phyloP scores from a whole-genome alignment of 2,329 filamentous ascomycete species.

The Iodosphaeria phyllophila region DNA sequence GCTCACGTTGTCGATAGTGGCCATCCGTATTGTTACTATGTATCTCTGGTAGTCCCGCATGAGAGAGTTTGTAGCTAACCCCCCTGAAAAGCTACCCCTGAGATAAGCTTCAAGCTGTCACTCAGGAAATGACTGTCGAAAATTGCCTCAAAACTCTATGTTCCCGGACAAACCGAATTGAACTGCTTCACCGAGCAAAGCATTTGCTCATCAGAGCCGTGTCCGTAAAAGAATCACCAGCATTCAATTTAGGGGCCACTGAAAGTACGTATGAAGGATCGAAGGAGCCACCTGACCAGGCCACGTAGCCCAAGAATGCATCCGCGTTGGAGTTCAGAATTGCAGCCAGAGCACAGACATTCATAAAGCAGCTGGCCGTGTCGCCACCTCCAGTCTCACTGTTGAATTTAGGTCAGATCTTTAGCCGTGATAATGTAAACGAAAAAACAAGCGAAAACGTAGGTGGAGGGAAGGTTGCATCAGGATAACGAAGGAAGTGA shows the following conservation, averaged over 20 bases:
- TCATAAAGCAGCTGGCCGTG: slow-evolving; percentile 13
- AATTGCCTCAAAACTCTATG: neutral
- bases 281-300: slow-evolving; percentile 10
- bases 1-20: no score
- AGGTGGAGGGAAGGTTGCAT: no score
- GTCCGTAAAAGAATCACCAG: no score
- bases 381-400: slow-evolving; percentile 19
- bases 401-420: no score
- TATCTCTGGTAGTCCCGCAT: neutral
- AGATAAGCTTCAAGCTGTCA: neutral
- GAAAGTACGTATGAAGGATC: no score
- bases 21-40: neutral
- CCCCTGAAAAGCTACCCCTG: no score
- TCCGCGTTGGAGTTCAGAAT: slow-evolving; percentile 13
- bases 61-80: no score
- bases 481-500: no score
- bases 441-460: no score
- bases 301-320: slow-evolving; percentile 11
- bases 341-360: slow-evolving; percentile 13
- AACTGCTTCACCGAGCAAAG: no score
- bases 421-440: no score
- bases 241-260: neutral
- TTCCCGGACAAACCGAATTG: neutral
- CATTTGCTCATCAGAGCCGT: no score
- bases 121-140: neutral